These are phyloP conservation scores for Clarireedia hainanense DNA, from an alignment of 2,329 filamentous ascomycete genomes.

Conservation along the genomic window DNA sequence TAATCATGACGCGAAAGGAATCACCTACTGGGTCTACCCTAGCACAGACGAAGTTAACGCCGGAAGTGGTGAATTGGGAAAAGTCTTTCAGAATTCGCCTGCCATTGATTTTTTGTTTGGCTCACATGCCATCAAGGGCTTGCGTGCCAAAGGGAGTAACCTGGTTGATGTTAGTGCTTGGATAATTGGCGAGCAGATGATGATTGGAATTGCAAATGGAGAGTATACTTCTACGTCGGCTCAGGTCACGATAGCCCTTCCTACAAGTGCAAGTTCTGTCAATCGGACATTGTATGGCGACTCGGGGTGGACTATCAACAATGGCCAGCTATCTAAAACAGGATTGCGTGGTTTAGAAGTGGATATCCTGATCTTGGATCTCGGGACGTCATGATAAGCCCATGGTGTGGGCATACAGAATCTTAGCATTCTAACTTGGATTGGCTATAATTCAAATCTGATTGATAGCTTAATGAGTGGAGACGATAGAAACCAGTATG, in stretches of 20 bases:
- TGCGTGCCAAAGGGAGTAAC: conserved; percentile 10
- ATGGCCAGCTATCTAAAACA: conserved; percentile 15
- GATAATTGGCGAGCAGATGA: conserved; percentile 29
- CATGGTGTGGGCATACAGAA: neutral
- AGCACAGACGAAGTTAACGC: conserved; percentile 23
- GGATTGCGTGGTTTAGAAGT: conserved; percentile 22
- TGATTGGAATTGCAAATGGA: conserved; percentile 34
- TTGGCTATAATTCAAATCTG: no score
- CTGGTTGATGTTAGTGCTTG: conserved; percentile 35
- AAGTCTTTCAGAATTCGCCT: conserved; percentile 29
- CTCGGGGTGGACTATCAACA: conserved; percentile 16
- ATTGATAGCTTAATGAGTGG: no score
- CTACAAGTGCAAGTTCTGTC: conserved; percentile 5
- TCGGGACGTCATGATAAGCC: neutral
- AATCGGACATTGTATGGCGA: conserved; percentile 19
- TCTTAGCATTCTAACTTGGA: no score
- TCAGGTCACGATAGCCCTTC: conserved; percentile 16
- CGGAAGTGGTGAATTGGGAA: conserved; percentile 33
- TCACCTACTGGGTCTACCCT: conserved; percentile 40
- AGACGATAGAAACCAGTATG: no score
- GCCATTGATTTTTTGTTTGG: conserved; percentile 33
- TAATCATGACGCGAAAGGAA: conserved; percentile 42
- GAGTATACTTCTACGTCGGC: conserved; percentile 20
- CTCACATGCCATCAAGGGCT: conserved; percentile 15
- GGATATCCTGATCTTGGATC: conserved; percentile 17